Conservation (phyloP, 1,284 basidiomycete species). For the Austroboletus niveus region DNA sequence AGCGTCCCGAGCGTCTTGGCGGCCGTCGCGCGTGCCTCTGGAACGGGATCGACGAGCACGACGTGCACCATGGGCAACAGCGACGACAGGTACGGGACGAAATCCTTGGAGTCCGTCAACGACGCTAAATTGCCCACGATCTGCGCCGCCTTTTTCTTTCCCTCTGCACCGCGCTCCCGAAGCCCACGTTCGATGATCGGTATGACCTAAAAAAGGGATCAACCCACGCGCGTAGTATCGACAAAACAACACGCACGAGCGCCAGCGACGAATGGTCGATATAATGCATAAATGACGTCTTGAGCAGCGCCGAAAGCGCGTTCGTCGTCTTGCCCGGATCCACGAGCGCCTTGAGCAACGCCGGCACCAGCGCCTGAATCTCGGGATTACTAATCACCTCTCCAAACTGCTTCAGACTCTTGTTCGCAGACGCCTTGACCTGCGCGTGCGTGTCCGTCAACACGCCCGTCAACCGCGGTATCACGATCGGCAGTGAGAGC, state of each 20-base stretch:
- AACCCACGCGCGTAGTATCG: not conserved
- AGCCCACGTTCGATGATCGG: slow-evolving; percentile 96
- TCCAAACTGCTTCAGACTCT: slow-evolving; percentile 96
- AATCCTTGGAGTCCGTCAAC: slow-evolving; percentile 93
- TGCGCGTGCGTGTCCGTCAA: slow-evolving; percentile 98
- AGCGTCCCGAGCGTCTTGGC: slow-evolving; percentile 97
- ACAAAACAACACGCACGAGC: slow-evolving; percentile 52
- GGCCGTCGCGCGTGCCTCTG: slow-evolving; percentile 95
- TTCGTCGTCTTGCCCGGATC: slow-evolving; percentile 91
- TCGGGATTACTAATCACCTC: slow-evolving; percentile 95
- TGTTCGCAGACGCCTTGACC: slow-evolving; percentile 91
- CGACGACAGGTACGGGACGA: slow-evolving; percentile 90
- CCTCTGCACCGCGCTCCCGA: slow-evolving; percentile 88
- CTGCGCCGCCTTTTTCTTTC: slow-evolving; percentile 94
- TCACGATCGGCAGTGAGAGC: slow-evolving; percentile 93
- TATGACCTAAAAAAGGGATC: slow-evolving; percentile 60
- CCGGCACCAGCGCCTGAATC: slow-evolving; percentile 90
- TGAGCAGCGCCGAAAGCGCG: slow-evolving; percentile 82
- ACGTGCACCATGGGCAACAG: slow-evolving; percentile 90
- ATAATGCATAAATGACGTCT: slow-evolving; percentile 97
- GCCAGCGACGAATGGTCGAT: slow-evolving; percentile 99
- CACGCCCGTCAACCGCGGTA: slow-evolving; percentile 92
- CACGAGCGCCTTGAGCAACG: slow-evolving; percentile 92
- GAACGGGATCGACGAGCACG: slow-evolving; percentile 94
- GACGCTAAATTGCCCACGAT: slow-evolving; percentile 97